These are phyloP conservation scores for Cocos nucifera DNA, from an alignment of 176 grass and related monocot genomes.

Conservation along the genomic window DNA sequence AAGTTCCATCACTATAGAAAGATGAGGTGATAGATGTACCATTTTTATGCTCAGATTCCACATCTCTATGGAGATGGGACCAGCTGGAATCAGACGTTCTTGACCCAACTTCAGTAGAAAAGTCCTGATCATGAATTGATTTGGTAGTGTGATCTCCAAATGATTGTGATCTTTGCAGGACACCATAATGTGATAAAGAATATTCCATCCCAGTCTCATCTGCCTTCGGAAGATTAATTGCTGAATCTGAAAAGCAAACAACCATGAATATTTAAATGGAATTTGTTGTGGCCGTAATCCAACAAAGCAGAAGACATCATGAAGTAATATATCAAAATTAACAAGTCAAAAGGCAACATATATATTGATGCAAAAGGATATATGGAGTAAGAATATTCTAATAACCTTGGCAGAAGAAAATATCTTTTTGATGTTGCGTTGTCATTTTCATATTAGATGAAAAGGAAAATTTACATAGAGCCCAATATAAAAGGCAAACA, in stretches of 20 bases:
- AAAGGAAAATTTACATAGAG: no score
- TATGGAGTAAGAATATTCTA: no score
- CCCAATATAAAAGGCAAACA: no score
- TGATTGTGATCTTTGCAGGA: conserved; percentile 52
- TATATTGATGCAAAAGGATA: no score
- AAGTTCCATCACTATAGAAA: conserved; percentile 8
- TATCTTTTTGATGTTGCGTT: no score
- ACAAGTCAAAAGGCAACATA: no score
- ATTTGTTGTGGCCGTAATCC: no score
- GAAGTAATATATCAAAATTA: no score
- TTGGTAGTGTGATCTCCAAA: conserved; percentile 39
- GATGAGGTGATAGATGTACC: background rate
- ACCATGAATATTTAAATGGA: background rate
- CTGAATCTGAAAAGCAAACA: conserved; percentile 13
- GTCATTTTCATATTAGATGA: no score
- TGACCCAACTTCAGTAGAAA: conserved; percentile 8
- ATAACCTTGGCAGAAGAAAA: no score
- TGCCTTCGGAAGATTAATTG: conserved; percentile 40
- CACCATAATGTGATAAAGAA: conserved; percentile 38
- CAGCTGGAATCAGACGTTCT: background rate
- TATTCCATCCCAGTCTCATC: conserved; percentile 32
- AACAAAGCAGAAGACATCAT: no score
- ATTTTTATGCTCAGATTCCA: conserved; percentile 5
- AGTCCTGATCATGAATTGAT: conserved; percentile 9
- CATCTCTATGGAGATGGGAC: conserved; percentile 10